A percentile compares a stretch with the other conserved stretches of the same genome.
phyloP scores from a whole-genome alignment of 2,329 filamentous ascomycete genomes.

The Arthroderma sp. region DNA sequence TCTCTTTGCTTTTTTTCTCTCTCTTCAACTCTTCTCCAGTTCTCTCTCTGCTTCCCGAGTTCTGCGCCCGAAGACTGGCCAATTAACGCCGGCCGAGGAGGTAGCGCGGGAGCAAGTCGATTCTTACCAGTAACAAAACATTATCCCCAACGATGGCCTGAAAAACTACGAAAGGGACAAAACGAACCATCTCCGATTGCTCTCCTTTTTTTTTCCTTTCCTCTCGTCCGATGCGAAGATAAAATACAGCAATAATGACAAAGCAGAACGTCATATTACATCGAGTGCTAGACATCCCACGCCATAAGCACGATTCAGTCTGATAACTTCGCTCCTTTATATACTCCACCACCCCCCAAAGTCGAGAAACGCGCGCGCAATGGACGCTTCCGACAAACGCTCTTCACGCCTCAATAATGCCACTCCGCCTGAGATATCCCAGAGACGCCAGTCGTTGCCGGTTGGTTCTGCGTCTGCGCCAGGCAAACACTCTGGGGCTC shows the following conservation, averaged over 20 bases:
- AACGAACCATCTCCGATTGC: too few species aligned
- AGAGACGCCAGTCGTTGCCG: slow-evolving; percentile 35
- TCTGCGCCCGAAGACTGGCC: neutral
- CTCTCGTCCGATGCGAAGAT: neutral
- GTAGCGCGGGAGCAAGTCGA: too few species aligned
- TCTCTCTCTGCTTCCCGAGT: too few species aligned
- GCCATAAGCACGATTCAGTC: neutral
- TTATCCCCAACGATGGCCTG: too few species aligned
- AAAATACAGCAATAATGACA: slow-evolving; percentile 4
- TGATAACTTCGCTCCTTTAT: neutral
- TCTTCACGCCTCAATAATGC: neutral
- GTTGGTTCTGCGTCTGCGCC: slow-evolving; percentile 19
- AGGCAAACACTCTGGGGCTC: slow-evolving; percentile 19
- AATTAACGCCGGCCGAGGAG: neutral
- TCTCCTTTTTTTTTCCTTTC: neutral
- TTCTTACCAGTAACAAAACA: too few species aligned
- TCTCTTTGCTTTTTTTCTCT: neutral
- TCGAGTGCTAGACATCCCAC: neutral
- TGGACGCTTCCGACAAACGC: neutral
- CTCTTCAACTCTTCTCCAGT: too few species aligned
- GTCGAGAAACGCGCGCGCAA: neutral
- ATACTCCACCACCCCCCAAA: too few species aligned
- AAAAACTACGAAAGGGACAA: too few species aligned
- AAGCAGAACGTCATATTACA: neutral
- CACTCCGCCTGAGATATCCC: slow-evolving; percentile 1